These are phyloP conservation scores for Aegilops umbellulata DNA, from an alignment of 176 grass and related monocot species.

Conservation along the genomic window DNA sequence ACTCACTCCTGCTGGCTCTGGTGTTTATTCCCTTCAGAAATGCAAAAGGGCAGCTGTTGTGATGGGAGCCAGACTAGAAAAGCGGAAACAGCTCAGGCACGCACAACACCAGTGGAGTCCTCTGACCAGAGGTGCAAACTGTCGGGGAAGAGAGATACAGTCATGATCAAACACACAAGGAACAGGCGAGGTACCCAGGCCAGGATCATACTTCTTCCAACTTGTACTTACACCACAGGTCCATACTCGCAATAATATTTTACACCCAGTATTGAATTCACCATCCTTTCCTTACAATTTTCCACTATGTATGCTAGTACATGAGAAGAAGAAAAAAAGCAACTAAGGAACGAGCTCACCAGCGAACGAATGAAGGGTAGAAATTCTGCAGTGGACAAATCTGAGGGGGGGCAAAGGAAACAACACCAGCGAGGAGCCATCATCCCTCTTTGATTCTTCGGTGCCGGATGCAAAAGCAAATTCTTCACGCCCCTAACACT, in stretches of 20 bases:
- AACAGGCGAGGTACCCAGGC: neutral
- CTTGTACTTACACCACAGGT: neutral
- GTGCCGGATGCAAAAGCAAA: neutral
- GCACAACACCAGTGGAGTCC: neutral
- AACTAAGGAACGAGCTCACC: neutral
- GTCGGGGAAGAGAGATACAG: slow-evolving; percentile 6
- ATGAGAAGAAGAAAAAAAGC: neutral
- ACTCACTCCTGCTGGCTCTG: no score
- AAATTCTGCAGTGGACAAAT: neutral
- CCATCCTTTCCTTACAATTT: neutral
- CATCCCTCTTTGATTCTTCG: neutral
- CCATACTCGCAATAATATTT: neutral
- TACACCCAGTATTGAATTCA: neutral
- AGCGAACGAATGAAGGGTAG: neutral
- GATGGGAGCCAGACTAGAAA: neutral
- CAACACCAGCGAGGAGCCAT: neutral
- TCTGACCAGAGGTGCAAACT: slow-evolving; percentile 12
- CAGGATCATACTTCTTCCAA: neutral
- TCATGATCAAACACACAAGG: slow-evolving; percentile 3
- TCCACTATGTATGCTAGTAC: neutral
- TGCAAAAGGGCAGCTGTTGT: no score
- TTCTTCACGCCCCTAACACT: neutral
- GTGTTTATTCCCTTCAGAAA: no score
- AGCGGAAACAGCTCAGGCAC: slow-evolving; percentile 33
- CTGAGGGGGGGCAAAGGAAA: neutral